Conservation (phyloP, 208 protist species). For the Acanthamoeba lenticulata region DNA sequence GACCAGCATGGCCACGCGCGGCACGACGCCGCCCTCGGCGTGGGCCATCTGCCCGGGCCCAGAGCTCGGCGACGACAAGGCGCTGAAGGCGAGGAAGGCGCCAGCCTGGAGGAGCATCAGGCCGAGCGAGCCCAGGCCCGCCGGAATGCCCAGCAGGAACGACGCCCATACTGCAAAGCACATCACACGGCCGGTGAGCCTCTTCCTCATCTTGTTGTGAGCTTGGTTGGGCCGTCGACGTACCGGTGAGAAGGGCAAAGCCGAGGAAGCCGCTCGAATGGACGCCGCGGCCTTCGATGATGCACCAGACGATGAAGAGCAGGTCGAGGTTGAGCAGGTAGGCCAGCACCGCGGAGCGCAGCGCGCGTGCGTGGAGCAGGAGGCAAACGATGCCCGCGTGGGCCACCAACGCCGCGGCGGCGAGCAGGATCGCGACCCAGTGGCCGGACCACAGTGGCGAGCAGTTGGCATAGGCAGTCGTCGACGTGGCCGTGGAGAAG, state of each 20-base stretch:
- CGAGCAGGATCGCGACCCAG: neutral
- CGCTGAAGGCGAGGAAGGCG: neutral
- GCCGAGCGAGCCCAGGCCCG: neutral
- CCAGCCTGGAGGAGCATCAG: neutral
- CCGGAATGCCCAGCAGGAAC: neutral
- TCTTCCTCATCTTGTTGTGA: neutral
- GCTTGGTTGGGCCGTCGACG: too few relatives aligned
- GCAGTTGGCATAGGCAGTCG: neutral
- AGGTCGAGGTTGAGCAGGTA: neutral
- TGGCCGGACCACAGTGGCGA: neutral
- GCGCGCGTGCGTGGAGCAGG: neutral
- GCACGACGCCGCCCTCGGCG: neutral
- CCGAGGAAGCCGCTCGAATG: neutral
- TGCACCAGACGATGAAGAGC: neutral
- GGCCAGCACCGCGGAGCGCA: neutral
- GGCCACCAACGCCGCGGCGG: neutral
- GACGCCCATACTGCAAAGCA: neutral
- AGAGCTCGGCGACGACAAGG: too few relatives aligned
- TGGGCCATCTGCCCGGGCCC: neutral
- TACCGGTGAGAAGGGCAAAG: neutral
- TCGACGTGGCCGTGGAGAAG: neutral
- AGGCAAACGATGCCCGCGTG: neutral
- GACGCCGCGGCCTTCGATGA: neutral
- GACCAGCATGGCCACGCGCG: too few relatives aligned
- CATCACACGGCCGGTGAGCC: neutral